Percentiles rank a stretch among this genome's conserved stretches.
Evolutionary conservation across 768 basidiomycete genomes (phyloP).

Genomic region (Porpolomopsis calyptriformis): DNA sequence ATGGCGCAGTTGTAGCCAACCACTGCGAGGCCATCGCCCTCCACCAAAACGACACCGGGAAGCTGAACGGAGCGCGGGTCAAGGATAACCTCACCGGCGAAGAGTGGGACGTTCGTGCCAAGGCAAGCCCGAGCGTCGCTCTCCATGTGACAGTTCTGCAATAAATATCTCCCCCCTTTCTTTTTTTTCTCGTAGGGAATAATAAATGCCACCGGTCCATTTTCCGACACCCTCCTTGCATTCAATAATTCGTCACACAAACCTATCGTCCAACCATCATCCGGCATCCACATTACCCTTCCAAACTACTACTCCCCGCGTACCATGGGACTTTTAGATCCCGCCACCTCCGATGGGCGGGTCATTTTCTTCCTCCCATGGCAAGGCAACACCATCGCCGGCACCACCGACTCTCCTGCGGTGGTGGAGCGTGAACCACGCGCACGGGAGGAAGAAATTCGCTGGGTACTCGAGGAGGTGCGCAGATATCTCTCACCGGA

Average conservation of each 20-base stretch:
- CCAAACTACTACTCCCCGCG: slow-evolving; percentile 95
- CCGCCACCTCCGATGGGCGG: slow-evolving; percentile 88
- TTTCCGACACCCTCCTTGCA: slow-evolving; percentile 73
- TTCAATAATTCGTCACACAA: slow-evolving; percentile 70
- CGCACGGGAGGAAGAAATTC: slow-evolving; percentile 87
- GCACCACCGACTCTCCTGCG: slow-evolving; percentile 85
- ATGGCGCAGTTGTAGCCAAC: slow-evolving; percentile 81
- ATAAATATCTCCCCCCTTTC: background rate
- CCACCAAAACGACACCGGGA: slow-evolving; percentile 54
- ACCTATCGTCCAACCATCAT: slow-evolving; percentile 85
- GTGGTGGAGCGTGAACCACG: slow-evolving; percentile 62
- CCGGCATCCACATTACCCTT: slow-evolving; percentile 92
- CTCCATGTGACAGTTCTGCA: background rate
- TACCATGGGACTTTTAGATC: slow-evolving; percentile 92
- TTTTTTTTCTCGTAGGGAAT: slow-evolving; percentile 46
- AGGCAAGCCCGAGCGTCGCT: slow-evolving; percentile 38
- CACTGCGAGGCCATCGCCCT: slow-evolving; percentile 78
- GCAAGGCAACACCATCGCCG: slow-evolving; percentile 96
- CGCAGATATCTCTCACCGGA: slow-evolving; percentile 81
- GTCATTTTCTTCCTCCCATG: slow-evolving; percentile 99
- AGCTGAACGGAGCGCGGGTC: slow-evolving; percentile 64
- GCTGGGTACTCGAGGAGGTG: slow-evolving; percentile 94
- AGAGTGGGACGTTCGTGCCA: slow-evolving; percentile 72
- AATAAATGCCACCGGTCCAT: slow-evolving; percentile 96
- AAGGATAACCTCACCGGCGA: slow-evolving; percentile 77